Evolutionary conservation across 106 monocot genomes (phyloP).

Genomic region (Xerophyta viscosa): DNA sequence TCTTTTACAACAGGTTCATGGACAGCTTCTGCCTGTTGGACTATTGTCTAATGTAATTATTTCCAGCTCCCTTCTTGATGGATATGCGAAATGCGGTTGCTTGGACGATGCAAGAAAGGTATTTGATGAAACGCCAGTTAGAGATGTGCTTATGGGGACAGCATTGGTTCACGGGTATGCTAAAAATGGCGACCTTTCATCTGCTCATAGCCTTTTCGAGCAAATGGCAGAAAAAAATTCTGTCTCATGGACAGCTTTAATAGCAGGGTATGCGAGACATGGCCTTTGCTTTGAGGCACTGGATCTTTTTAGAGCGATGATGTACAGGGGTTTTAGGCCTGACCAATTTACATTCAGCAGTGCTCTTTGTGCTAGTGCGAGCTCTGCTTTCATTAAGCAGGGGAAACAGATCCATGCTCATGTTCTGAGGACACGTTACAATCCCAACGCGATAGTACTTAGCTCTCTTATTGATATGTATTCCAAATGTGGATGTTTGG

Average conservation of each 20-base stretch:
- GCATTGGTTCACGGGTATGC: conserved; percentile 51
- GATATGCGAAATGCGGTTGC: conserved; percentile 50
- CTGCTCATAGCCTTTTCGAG: conserved; percentile 50
- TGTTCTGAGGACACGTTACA: conserved; percentile 32
- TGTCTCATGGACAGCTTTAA: conserved; percentile 63
- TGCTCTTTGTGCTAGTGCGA: conserved; percentile 55
- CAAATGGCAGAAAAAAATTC: conserved; percentile 63
- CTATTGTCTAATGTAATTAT: conserved; percentile 43
- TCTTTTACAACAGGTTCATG: conserved; percentile 44
- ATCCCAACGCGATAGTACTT: conserved; percentile 45
- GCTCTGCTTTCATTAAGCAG: conserved; percentile 32
- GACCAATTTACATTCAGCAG: conserved; percentile 76
- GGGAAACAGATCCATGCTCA: conserved; percentile 73
- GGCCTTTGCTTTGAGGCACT: conserved; percentile 46
- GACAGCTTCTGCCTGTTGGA: conserved; percentile 48
- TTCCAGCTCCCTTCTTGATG: conserved; percentile 47
- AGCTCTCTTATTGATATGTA: conserved; percentile 83
- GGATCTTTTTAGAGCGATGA: conserved; percentile 49
- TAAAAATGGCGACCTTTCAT: conserved; percentile 33
- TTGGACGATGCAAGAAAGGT: conserved; percentile 34
- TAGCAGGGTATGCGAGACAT: conserved; percentile 40
- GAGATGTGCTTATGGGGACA: conserved; percentile 60
- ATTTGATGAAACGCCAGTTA: conserved; percentile 51
- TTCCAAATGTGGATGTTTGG: conserved; percentile 75
- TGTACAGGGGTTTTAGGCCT: conserved; percentile 22